Percentiles rank a stretch among this genome's conserved stretches.
phyloP scores from a whole-genome alignment of 306 rosid species.

The Medicago truncatula region DNA sequence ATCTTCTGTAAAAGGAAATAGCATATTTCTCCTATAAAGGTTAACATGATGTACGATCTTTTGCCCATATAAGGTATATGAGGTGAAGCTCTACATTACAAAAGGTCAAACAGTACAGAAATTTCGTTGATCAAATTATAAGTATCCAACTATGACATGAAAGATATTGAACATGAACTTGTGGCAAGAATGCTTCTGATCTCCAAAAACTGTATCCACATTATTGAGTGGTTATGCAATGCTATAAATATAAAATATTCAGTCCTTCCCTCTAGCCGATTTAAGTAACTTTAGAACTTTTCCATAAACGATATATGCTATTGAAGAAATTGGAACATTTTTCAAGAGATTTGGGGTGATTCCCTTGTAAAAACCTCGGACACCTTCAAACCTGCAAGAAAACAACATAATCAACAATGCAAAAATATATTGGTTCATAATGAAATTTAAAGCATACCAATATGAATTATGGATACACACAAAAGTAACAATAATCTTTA shows the following conservation, averaged over 20 bases:
- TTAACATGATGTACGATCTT: too few species aligned
- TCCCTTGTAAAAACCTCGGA: constrained; percentile 93
- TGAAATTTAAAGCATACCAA: constrained; percentile 21
- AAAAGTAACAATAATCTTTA: neutral
- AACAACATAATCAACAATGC: constrained; percentile 4
- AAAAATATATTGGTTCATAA: neutral
- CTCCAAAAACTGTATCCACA: too few species aligned
- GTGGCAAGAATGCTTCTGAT: too few species aligned
- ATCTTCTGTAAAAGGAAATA: too few species aligned
- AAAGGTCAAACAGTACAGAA: too few species aligned
- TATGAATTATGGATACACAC: too few species aligned
- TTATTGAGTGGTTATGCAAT: neutral
- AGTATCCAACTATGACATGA: too few species aligned
- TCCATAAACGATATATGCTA: constrained; percentile 83
- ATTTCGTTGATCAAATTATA: too few species aligned
- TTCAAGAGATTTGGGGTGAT: constrained; percentile 85
- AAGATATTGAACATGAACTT: too few species aligned
- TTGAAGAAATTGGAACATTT: constrained; percentile 87
- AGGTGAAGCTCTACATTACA: too few species aligned
- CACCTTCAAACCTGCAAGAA: constrained; percentile 85
- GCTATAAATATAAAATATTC: constrained; percentile 23
- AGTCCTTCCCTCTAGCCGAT: constrained; percentile 56
- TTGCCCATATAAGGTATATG: too few species aligned
- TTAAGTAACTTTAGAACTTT: constrained; percentile 75
- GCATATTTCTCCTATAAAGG: too few species aligned